Conservation (phyloP, 805 yeast species). For the Nakazawaea wickerhamii region DNA sequence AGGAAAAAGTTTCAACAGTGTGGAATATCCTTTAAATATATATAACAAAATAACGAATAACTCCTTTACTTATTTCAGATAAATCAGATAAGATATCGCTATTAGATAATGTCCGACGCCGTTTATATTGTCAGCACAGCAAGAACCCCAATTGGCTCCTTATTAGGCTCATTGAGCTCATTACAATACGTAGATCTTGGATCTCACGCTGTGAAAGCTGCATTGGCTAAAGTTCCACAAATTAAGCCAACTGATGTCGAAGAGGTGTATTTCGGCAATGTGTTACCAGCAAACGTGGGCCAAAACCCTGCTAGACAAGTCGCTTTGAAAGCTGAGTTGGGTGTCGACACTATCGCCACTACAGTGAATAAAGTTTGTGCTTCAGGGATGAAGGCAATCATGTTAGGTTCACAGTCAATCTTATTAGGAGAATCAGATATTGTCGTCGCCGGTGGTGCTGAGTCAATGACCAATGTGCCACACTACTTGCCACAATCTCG, state of each 20-base stretch:
- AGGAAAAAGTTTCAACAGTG: too few relatives aligned
- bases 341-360: slow-evolving; percentile 75
- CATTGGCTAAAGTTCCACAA: slow-evolving; percentile 76
- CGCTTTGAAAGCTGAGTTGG: slow-evolving; percentile 83
- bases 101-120: slow-evolving; percentile 17
- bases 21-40: too few relatives aligned
- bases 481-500: slow-evolving; percentile 76
- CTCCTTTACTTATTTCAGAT: background rate
- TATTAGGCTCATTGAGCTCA: slow-evolving; percentile 78
- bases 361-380: slow-evolving; percentile 97
- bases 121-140: slow-evolving; percentile 90
- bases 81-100: background rate
- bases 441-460: slow-evolving; percentile 96
- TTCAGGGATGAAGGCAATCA: slow-evolving; percentile 88
- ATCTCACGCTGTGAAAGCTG: slow-evolving; percentile 86
- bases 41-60: too few relatives aligned
- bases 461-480: slow-evolving; percentile 94
- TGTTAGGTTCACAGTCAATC: slow-evolving; percentile 86
- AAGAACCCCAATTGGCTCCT: slow-evolving; percentile 95
- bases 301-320: slow-evolving; percentile 99
- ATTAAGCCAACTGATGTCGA: slow-evolving; percentile 75
- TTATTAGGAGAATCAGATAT: slow-evolving; percentile 86
- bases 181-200: slow-evolving; percentile 83
- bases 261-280: slow-evolving; percentile 91
- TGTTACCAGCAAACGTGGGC: slow-evolving; percentile 87